A percentile compares a stretch with the other conserved stretches of the same genome.
These are phyloP conservation scores for Sugiyamaella americana DNA, from an alignment of 805 yeast species.

Conservation along the genomic window DNA sequence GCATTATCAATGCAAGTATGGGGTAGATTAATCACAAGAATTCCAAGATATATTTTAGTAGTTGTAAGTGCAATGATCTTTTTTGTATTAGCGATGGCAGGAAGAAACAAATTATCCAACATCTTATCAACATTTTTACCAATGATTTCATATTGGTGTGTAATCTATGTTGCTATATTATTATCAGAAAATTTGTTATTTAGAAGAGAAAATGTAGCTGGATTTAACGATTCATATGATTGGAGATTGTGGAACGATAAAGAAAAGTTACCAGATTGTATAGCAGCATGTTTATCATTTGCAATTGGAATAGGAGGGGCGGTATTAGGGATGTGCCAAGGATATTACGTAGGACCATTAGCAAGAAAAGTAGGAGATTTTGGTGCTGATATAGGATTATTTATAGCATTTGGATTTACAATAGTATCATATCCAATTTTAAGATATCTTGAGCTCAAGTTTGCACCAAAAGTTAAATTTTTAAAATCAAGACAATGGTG, in stretches of 20 bases:
- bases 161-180: constrained; percentile 67
- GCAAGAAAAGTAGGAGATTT: constrained; percentile 57
- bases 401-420: constrained; percentile 68
- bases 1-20: constrained; percentile 69
- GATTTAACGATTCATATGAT: constrained; percentile 48
- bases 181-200: constrained; percentile 69
- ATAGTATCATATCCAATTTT: constrained; percentile 56
- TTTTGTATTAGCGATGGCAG: constrained; percentile 67
- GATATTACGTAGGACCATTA: constrained; percentile 72
- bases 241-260: constrained; percentile 70
- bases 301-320: constrained; percentile 73
- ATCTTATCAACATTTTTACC: constrained; percentile 79
- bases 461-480: background rate
- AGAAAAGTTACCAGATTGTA: constrained; percentile 55
- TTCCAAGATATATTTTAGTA: constrained; percentile 78
- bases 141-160: constrained; percentile 88
- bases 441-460: constrained; percentile 60
- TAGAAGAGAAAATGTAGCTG: constrained; percentile 44
- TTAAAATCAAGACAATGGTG: background rate
- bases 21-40: constrained; percentile 42
- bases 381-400: constrained; percentile 81
- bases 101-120: constrained; percentile 62
- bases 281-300: constrained; percentile 64
- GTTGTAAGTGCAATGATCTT: constrained; percentile 56
- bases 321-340: constrained; percentile 82